Evolutionary conservation across 2,329 filamentous ascomycete genomes (phyloP).

Genomic region (Cercospora janseana): DNA sequence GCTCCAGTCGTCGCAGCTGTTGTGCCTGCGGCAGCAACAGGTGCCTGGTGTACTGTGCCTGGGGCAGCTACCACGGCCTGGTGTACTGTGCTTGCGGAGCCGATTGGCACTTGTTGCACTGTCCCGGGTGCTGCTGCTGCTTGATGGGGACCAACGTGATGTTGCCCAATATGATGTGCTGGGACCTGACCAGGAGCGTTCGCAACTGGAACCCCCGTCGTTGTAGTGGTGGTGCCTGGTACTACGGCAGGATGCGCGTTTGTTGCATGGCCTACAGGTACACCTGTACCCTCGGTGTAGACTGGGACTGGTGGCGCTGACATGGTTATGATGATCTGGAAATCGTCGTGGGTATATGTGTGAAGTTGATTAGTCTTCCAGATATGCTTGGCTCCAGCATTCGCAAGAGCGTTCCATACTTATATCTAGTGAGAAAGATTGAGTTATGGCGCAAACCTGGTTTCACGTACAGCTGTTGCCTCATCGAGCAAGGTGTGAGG

Average conservation of each 20-base stretch:
- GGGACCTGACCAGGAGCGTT: neutral
- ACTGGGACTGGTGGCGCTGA: neutral
- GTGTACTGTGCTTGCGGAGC: neutral
- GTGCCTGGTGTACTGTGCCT: neutral
- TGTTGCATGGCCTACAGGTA: neutral
- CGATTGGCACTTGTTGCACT: neutral
- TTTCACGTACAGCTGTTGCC: conserved; percentile 1
- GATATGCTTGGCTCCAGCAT: neutral
- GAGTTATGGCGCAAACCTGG: conserved; percentile 1
- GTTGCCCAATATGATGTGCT: neutral
- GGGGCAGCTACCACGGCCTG: neutral
- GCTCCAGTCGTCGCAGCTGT: too few species aligned
- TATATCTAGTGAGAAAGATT: neutral
- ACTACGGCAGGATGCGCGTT: neutral
- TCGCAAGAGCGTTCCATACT: neutral
- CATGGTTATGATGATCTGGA: neutral
- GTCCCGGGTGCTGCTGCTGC: neutral
- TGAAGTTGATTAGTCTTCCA: neutral
- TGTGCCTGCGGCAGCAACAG: neutral
- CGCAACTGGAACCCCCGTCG: neutral
- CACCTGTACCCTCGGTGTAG: neutral
- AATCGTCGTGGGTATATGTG: neutral
- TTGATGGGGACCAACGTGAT: neutral
- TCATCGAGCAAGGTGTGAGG: neutral
- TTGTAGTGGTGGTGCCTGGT: neutral